A percentile compares a stretch with the other conserved stretches of the same genome.
phyloP scores from a whole-genome alignment of 2,329 filamentous ascomycete species.

The Arthrobotrys megalospora region DNA sequence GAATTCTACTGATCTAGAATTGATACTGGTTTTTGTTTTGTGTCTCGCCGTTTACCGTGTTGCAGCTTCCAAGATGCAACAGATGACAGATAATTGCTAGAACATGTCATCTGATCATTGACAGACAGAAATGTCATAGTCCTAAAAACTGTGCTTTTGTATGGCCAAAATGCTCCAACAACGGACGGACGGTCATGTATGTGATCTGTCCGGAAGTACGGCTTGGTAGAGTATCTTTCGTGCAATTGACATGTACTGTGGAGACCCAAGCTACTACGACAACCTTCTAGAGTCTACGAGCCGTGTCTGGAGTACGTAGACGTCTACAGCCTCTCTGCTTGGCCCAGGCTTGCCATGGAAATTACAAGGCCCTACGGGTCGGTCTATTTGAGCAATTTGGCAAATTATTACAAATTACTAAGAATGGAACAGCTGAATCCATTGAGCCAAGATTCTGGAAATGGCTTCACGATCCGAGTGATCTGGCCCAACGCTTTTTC shows the following conservation, averaged over 20 bases:
- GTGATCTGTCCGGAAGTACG: conserved; percentile 26
- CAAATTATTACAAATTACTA: conserved; percentile 27
- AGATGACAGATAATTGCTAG: conserved; percentile 29
- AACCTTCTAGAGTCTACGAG: not conserved
- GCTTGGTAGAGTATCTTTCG: not conserved
- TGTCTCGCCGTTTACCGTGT: conserved; percentile 17
- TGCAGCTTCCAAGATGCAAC: conserved; percentile 24
- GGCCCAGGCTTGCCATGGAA: conserved; percentile 14
- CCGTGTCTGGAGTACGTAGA: conserved; percentile 19
- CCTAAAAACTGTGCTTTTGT: conserved; percentile 1
- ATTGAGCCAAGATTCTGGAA: conserved; percentile 13
- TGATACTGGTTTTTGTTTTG: not conserved
- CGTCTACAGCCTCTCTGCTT: conserved; percentile 3
- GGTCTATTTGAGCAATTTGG: conserved; percentile 5
- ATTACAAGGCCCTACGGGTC: conserved; percentile 1
- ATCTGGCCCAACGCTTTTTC: conserved; percentile 19
- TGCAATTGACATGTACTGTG: conserved; percentile 6
- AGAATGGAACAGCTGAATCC: not conserved
- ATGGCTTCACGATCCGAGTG: conserved; percentile 7
- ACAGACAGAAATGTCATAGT: conserved; percentile 9
- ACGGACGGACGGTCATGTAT: conserved; percentile 17
- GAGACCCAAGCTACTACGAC: not conserved
- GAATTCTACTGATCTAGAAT: not conserved
- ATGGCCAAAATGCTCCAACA: not conserved
- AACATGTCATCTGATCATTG: conserved; percentile 23